Evolutionary conservation across 1,139 yeast species (phyloP).

Genomic region (Saccharomycopsis hybrid): DNA sequence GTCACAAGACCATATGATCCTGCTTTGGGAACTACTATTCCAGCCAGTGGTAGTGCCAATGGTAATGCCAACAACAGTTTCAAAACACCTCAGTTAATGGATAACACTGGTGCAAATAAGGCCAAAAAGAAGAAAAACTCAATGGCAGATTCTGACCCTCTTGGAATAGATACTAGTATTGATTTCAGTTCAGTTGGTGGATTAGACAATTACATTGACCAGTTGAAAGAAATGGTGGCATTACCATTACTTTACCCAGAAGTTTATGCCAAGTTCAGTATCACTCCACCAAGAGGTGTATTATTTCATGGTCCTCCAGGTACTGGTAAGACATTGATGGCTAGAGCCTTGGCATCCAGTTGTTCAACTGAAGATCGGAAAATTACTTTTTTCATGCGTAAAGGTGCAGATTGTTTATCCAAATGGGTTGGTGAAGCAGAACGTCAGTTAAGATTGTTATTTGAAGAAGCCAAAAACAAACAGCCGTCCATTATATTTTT

Average conservation of each 20-base stretch:
- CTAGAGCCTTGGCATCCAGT: conserved; percentile 93
- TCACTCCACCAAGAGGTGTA: conserved; percentile 97
- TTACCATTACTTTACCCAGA: conserved; percentile 92
- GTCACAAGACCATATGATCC: conserved; percentile 26
- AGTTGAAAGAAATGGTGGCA: conserved; percentile 95
- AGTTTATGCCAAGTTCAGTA: conserved; percentile 79
- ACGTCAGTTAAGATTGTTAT: conserved; percentile 78
- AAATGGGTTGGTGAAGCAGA: conserved; percentile 99
- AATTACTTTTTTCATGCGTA: conserved; percentile 95
- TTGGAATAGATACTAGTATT: conserved; percentile 89
- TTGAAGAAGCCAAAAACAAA: conserved; percentile 93
- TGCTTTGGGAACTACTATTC: conserved; percentile 24
- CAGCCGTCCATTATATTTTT: conserved; percentile 90
- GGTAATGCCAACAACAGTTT: no score
- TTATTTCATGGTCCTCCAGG: conserved; percentile 99
- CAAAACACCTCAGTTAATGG: no score
- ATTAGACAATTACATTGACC: conserved; percentile 80
- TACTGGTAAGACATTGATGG: conserved; percentile 98
- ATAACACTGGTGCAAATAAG: no score
- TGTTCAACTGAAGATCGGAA: conserved; percentile 78
- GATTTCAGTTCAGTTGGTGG: conserved; percentile 93
- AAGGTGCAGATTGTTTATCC: conserved; percentile 95
- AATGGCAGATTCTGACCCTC: conserved; percentile 88
- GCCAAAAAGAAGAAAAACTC: conserved; percentile 62
- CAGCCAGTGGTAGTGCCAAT: conserved; percentile 25